phyloP scores from a whole-genome alignment of 257 asterid genomes.

The Lycium ferocissimum region DNA sequence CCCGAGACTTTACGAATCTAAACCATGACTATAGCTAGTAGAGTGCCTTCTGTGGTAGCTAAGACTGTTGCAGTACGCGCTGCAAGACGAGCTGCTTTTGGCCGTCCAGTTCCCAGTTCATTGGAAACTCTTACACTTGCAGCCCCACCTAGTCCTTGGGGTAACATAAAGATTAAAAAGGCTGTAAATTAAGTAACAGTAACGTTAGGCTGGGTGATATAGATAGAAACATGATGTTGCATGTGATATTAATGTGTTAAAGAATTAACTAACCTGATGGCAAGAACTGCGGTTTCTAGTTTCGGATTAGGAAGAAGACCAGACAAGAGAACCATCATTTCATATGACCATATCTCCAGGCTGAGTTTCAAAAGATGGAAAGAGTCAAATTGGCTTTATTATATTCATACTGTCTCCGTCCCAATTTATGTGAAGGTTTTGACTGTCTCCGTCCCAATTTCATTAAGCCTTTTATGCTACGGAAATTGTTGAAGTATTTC shows the following conservation, averaged over 20 bases:
- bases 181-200: too few species aligned
- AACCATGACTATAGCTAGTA: conserved; percentile 52
- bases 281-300: conserved; percentile 67
- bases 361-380: conserved; percentile 36
- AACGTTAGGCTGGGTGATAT: neutral
- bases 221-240: neutral
- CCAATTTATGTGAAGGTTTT: too few species aligned
- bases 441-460: too few species aligned
- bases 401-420: too few species aligned
- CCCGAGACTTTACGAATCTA: conserved; percentile 66
- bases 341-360: conserved; percentile 77
- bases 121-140: conserved; percentile 69
- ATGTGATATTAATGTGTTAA: too few species aligned
- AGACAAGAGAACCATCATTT: conserved; percentile 66
- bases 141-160: conserved; percentile 75
- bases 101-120: conserved; percentile 68
- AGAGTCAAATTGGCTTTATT: neutral
- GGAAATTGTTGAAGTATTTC: too few species aligned
- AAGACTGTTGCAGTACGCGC: conserved; percentile 51
- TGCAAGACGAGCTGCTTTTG: conserved; percentile 63
- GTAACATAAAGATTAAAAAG: too few species aligned
- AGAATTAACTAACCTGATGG: conserved; percentile 58
- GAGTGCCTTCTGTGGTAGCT: conserved; percentile 56
- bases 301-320: conserved; percentile 75
- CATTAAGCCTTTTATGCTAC: too few species aligned